Percentiles rank a stretch among this genome's conserved stretches.
Conservation (phyloP, 2,329 filamentous ascomycete genomes). For the Aureobasidium sp. region DNA sequence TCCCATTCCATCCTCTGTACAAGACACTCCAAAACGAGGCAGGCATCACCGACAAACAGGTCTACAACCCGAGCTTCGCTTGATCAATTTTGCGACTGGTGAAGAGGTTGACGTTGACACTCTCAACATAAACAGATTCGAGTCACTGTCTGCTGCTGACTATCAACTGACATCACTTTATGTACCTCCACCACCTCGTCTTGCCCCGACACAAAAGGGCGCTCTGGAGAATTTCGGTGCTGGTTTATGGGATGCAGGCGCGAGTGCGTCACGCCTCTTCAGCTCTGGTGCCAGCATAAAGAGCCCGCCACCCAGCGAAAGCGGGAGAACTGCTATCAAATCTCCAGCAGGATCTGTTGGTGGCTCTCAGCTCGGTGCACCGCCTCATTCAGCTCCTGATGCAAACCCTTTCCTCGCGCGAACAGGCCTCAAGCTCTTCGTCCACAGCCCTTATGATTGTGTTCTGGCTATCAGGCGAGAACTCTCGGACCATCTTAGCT, state of each 20-base stretch:
- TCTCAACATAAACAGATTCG: slow-evolving; percentile 75
- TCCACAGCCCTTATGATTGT: slow-evolving; percentile 94
- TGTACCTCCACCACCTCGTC: slow-evolving; percentile 56
- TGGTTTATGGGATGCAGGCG: slow-evolving; percentile 72
- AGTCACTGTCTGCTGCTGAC: slow-evolving; percentile 76
- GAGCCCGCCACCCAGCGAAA: slow-evolving; percentile 34
- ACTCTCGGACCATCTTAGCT: slow-evolving; percentile 72
- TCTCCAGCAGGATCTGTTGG: slow-evolving; percentile 27
- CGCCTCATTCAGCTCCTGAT: slow-evolving; percentile 16
- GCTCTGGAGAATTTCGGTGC: slow-evolving; percentile 66
- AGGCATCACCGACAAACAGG: slow-evolving; percentile 67
- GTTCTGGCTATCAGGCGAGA: slow-evolving; percentile 86
- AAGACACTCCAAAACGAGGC: slow-evolving; percentile 54
- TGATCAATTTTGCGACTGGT: slow-evolving; percentile 79
- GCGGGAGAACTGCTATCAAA: slow-evolving; percentile 25
- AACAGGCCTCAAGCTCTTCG: slow-evolving; percentile 71
- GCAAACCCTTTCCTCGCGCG: slow-evolving; percentile 42
- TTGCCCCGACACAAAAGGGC: slow-evolving; percentile 57
- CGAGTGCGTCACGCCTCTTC: slow-evolving; percentile 80
- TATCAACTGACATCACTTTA: slow-evolving; percentile 84
- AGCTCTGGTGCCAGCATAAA: slow-evolving; percentile 72
- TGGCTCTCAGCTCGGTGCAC: neutral
- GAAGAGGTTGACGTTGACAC: slow-evolving; percentile 81
- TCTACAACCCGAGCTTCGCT: slow-evolving; percentile 74
- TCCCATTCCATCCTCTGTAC: slow-evolving; percentile 40